Conservation (phyloP, 1,139 yeast genomes). For the Blastobotrys illinoisensis region DNA sequence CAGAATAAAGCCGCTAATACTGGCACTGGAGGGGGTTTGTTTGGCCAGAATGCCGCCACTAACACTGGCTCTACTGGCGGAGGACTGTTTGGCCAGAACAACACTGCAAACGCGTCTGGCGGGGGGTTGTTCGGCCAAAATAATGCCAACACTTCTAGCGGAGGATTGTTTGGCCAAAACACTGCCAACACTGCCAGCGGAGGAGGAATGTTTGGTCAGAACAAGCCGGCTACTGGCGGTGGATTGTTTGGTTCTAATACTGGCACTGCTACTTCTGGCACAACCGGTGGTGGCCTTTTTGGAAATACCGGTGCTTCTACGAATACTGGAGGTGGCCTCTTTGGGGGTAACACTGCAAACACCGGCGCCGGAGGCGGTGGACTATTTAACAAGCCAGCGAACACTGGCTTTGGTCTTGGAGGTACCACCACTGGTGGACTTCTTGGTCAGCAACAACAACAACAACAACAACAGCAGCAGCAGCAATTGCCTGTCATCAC, state of each 20-base stretch:
- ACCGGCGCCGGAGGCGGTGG: slow-evolving; percentile 23
- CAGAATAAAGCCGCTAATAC: slow-evolving; percentile 15
- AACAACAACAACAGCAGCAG: slow-evolving; percentile 31
- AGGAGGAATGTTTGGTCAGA: slow-evolving; percentile 30
- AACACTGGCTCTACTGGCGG: slow-evolving; percentile 7
- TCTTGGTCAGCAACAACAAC: slow-evolving; percentile 33
- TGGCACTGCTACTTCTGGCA: slow-evolving; percentile 14
- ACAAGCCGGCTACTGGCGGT: slow-evolving; percentile 17
- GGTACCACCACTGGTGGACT: slow-evolving; percentile 14
- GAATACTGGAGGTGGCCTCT: slow-evolving; percentile 22
- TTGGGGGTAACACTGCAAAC: slow-evolving; percentile 19
- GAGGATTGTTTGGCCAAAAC: slow-evolving; percentile 40
- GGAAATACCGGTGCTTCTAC: slow-evolving; percentile 19
- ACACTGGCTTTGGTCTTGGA: slow-evolving; percentile 26
- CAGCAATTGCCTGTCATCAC: slow-evolving; percentile 46
- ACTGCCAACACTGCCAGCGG: slow-evolving; percentile 18
- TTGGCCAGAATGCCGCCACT: background rate
- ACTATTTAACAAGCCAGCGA: slow-evolving; percentile 21
- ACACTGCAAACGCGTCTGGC: slow-evolving; percentile 7
- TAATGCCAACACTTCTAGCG: slow-evolving; percentile 21
- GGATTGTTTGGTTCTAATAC: slow-evolving; percentile 25
- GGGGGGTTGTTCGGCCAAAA: slow-evolving; percentile 21
- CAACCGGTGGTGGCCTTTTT: slow-evolving; percentile 16
- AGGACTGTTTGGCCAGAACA: slow-evolving; percentile 13
- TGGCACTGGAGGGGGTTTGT: slow-evolving; percentile 4